Base-by-base conservation (phyloP, 495 filamentous ascomycete species). In the Schizothecium vesticola region DNA sequence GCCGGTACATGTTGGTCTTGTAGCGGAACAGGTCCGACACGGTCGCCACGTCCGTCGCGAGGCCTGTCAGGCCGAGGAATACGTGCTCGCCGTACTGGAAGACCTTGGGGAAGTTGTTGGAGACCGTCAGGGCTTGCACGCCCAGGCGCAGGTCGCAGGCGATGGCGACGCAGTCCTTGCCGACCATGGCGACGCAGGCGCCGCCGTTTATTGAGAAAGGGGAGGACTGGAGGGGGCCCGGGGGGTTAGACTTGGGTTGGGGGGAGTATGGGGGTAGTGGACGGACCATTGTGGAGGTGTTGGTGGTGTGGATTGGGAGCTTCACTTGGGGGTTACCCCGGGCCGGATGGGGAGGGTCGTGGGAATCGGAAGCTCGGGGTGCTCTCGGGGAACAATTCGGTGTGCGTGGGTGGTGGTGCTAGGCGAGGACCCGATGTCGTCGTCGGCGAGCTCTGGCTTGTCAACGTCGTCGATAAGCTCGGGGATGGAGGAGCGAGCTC, bases 21-120 rank as follows among this genome's bases (percentile, higher is more conserved):
- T 95, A 97, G 75, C 95, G 93, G 86, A 99, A 95, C 71, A 97
- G 92, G 81, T 99, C 95, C 68, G 90, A 90, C 70, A 99, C 95
- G 69, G 96, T 97, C 36, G 87, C 87, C 56, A 99, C 92, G 80
- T 99, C 95, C 67, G 95, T 98, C 25, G 96, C 95, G 24, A 99
- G 90, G 29, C 95, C 95, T 4, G 96, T 98, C 57, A 99, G 87
- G 58, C 95, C 95, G n/a, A 99, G 90, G 80, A 96, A 97, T 71
- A 94, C 92, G 70, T 66, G 56, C 77, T 93, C 91, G 76, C 92
- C 93, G 86, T 96, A 97, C 79, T 90, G 87, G 89, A 98, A 98
- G 86, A 99, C 92, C 84, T 99, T 99, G 82, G 95, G 95, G 87
- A 97, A 98, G 89, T 97, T 97, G 88, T 98, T 98, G 77, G 92